Conservation (phyloP, 345 rosid species). For the Aquilaria yunnanensis region DNA sequence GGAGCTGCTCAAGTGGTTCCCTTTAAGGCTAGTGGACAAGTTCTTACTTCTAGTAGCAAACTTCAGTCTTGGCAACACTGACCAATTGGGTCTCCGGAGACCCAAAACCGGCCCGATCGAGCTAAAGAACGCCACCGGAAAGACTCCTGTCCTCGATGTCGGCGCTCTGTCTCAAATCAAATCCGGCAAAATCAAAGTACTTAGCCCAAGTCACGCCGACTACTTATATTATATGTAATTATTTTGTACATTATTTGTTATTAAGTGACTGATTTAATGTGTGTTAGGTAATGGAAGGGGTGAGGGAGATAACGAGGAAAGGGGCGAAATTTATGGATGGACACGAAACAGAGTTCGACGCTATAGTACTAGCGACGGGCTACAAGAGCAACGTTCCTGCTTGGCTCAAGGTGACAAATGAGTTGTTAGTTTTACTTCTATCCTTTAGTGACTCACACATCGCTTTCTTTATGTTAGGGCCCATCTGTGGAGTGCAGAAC, state of each 20-base stretch:
- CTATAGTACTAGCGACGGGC: conserved; percentile 87
- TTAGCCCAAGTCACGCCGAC: not conserved
- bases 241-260: not conserved
- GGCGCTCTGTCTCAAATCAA: conserved; percentile 69
- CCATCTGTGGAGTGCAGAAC: conserved; percentile 16
- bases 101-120: conserved; percentile 88
- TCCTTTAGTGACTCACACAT: conserved; percentile 33
- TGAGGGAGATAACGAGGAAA: conserved; percentile 58
- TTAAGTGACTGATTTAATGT: conserved; percentile 1
- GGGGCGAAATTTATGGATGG: conserved; percentile 83
- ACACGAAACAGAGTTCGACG: conserved; percentile 63
- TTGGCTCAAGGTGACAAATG: conserved; percentile 75
- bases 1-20: conserved; percentile 75
- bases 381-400: conserved; percentile 83
- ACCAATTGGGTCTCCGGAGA: conserved; percentile 64
- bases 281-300: conserved; percentile 57
- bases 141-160: conserved; percentile 88
- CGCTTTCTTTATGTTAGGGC: conserved; percentile 33
- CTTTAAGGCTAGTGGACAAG: conserved; percentile 61
- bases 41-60: conserved; percentile 44
- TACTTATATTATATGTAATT: not conserved
- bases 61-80: conserved; percentile 57
- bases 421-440: conserved; percentile 27
- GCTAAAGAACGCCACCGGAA: conserved; percentile 81
- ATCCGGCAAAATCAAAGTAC: conserved; percentile 73